Conservation (phyloP, 2,329 filamentous ascomycete genomes). For the Calonectria pteridis region DNA sequence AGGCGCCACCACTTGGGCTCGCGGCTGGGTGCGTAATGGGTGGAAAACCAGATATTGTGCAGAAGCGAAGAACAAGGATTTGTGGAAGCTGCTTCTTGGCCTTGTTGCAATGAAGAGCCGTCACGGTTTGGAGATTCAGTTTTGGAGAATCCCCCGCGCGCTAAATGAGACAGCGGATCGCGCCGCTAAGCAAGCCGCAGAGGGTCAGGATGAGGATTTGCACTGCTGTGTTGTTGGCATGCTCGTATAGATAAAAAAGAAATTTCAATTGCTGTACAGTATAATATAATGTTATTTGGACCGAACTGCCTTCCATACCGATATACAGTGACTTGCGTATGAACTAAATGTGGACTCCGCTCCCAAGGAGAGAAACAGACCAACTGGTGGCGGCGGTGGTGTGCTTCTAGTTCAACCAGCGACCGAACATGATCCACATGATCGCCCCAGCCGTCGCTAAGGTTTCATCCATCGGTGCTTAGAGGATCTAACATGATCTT, state of each 20-base stretch:
- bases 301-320: not conserved
- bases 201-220: not conserved
- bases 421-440: too few species aligned
- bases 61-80: conserved; percentile 62
- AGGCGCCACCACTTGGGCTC: conserved; percentile 25
- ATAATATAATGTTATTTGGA: not conserved
- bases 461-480: too few species aligned
- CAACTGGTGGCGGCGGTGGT: too few species aligned
- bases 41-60: conserved; percentile 55
- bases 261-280: not conserved
- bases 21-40: conserved; percentile 47
- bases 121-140: conserved; percentile 51
- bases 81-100: conserved; percentile 63
- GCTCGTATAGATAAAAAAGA: not conserved
- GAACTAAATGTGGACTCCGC: not conserved
- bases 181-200: conserved; percentile 52
- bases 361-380: not conserved
- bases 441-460: too few species aligned
- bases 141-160: conserved; percentile 63
- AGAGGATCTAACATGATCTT: too few species aligned
- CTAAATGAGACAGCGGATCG: conserved; percentile 57
- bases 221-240: not conserved
- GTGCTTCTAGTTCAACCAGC: too few species aligned
- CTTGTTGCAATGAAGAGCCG: conserved; percentile 50
- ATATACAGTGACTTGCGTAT: not conserved